phyloP scores from a whole-genome alignment of 2,329 filamentous ascomycete species.

The Colletotrichum tamarilloi region DNA sequence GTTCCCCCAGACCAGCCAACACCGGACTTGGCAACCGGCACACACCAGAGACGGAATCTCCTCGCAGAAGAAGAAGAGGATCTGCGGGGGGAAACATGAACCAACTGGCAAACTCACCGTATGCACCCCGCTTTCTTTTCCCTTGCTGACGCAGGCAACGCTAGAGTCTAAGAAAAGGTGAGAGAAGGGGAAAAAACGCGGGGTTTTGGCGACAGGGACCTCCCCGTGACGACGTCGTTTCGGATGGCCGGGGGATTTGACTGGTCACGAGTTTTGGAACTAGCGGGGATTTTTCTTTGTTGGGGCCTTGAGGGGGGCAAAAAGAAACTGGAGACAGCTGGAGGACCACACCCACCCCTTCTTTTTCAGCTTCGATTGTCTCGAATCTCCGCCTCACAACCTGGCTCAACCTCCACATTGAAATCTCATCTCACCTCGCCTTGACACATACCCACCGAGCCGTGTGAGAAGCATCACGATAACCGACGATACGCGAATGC shows the following conservation, averaged over 20 bases:
- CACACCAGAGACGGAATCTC: not conserved
- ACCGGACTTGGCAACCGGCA: too few species aligned
- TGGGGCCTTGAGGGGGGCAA: not conserved
- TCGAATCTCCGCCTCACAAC: not conserved
- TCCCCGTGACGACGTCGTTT: constrained; percentile 5
- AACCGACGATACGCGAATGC: not conserved
- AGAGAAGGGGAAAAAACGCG: not conserved
- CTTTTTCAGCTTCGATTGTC: not conserved
- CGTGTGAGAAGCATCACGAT: too few species aligned
- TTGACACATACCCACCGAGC: not conserved
- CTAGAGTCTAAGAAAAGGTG: not conserved
- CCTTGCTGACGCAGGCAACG: not conserved
- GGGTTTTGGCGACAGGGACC: constrained; percentile 10
- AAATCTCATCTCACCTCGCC: not conserved
- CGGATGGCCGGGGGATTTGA: constrained; percentile 4
- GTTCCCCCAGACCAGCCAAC: not conserved
- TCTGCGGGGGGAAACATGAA: constrained; percentile 7
- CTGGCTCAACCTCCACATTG: not conserved
- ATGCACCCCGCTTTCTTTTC: not conserved
- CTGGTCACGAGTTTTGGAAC: not conserved
- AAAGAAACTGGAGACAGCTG: too few species aligned
- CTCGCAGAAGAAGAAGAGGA: not conserved
- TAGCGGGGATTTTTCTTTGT: constrained; percentile 1
- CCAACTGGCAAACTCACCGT: not conserved
- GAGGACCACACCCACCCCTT: not conserved